phyloP scores from a whole-genome alignment of 805 yeast species.

The Kazachstania bromeliacearum region DNA sequence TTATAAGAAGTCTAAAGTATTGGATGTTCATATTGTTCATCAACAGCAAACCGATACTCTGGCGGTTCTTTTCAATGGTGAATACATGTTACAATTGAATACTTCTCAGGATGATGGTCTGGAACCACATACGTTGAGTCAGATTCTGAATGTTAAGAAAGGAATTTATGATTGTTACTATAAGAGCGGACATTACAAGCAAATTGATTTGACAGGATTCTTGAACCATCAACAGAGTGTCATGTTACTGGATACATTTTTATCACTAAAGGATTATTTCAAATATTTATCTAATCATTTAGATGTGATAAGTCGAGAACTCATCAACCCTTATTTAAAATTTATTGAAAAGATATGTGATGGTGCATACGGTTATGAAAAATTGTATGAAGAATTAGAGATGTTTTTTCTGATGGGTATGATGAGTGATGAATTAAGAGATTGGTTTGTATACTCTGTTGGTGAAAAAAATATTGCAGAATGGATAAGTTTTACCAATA shows the following conservation, averaged over 20 bases:
- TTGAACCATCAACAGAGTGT: not conserved
- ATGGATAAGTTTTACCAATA: constrained; percentile 43
- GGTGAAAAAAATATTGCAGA: constrained; percentile 58
- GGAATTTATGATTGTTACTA: constrained; percentile 3
- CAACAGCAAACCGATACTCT: constrained; percentile 6
- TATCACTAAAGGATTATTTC: constrained; percentile 9
- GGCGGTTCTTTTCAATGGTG: constrained; percentile 15
- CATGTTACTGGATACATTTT: constrained; percentile 8
- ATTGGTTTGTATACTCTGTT: constrained; percentile 54
- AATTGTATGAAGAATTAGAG: constrained; percentile 29
- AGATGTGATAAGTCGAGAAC: constrained; percentile 11
- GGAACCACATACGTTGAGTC: not conserved
- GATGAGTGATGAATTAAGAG: constrained; percentile 39
- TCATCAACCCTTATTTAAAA: constrained; percentile 14
- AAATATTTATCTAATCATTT: constrained; percentile 14
- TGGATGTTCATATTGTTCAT: constrained; percentile 19
- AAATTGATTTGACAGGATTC: constrained; percentile 7
- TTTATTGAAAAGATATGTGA: constrained; percentile 15
- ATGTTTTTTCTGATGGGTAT: constrained; percentile 38
- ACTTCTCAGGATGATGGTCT: not conserved
- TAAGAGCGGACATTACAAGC: constrained; percentile 3
- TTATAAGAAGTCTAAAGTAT: constrained; percentile 1
- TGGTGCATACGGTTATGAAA: constrained; percentile 10
- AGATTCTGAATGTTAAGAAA: not conserved
- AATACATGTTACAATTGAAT: constrained; percentile 5